Evolutionary conservation across 2,329 filamentous ascomycete species (phyloP), one percentile per base, ranked within the genome.

Genomic region (Penicillium sp.): DNA sequence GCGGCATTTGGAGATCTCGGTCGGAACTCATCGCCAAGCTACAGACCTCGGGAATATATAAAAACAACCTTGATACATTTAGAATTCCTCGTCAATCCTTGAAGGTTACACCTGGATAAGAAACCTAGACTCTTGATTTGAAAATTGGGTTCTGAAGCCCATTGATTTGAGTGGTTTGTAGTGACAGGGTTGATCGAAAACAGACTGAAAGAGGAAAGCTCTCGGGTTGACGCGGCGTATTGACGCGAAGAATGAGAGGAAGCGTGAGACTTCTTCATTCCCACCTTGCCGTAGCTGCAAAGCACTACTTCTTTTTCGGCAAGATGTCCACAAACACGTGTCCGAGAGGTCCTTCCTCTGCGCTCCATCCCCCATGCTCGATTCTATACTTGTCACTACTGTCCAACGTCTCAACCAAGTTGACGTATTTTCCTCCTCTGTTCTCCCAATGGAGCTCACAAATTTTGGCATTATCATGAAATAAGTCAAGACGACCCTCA

Each of bases 371-470:
- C 40, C 64, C 60, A 58, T 64, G 60, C 57, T 63, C 62, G 50
- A 70, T 51, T 34, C 55, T 63, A 50, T 70, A 70, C 43, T 63
- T 59, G 47, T 63, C 50, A 47, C 48, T 64, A 14, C 49, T 48
- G 21, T 70, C 67, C 43, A 68, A 32, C 48, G 63, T 57, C 53
- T 70, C 67, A 24, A 70, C 66, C 16, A 65, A 36, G 22, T 70
- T 70, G 43, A 48, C 16, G 24, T 41, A 39, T 4, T 60, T 53
- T 21, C 61, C 63, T n/a, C 58, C 54, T 21, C 67, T 63, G 50
- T 70, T 69, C 48, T 70, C 67, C 67, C 67, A 70, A 48, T 70
- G 67, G 16, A 70, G 58, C 45, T 70, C 67, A 44, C 67, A 70
- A 32, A 70, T 70, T 59, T 70, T 70, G 45, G 50, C 48, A 31